phyloP scores from a whole-genome alignment of 768 basidiomycete species.

The Mycena indigotica region DNA sequence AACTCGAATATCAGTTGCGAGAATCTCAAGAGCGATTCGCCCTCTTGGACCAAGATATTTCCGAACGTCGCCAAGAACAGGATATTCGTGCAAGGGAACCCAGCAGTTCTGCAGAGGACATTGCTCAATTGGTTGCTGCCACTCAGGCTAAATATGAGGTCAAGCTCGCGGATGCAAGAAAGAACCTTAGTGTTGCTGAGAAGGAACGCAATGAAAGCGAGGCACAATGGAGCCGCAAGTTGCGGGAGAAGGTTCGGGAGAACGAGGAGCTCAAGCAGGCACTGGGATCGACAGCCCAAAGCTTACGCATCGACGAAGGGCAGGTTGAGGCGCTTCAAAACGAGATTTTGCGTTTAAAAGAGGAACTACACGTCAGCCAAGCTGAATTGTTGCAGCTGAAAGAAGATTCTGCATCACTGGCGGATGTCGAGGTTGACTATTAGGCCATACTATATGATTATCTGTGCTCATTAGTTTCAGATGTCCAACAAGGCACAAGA shows the following conservation, averaged over 20 bases:
- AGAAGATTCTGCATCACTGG: conserved; percentile 46
- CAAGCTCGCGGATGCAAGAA: conserved; percentile 70
- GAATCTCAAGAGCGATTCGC: conserved; percentile 75
- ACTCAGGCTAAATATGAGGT: conserved; percentile 78
- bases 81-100: conserved; percentile 48
- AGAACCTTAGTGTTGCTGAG: conserved; percentile 65
- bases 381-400: conserved; percentile 59
- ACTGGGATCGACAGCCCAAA: conserved; percentile 59
- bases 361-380: conserved; percentile 50
- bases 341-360: conserved; percentile 56
- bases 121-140: conserved; percentile 72
- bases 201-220: conserved; percentile 86
- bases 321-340: conserved; percentile 50
- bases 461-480: conserved; percentile 22
- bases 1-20: conserved; percentile 83
- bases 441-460: neutral
- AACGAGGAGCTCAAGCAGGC: conserved; percentile 68
- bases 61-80: conserved; percentile 63
- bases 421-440: conserved; percentile 63
- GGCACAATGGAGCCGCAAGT: conserved; percentile 84
- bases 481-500: conserved; percentile 40
- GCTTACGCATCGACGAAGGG: conserved; percentile 61
- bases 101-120: conserved; percentile 59
- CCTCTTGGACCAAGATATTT: conserved; percentile 71
- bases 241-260: conserved; percentile 77